phyloP scores from a whole-genome alignment of 2,329 filamentous ascomycete genomes.

The Chaetomium strumarium region DNA sequence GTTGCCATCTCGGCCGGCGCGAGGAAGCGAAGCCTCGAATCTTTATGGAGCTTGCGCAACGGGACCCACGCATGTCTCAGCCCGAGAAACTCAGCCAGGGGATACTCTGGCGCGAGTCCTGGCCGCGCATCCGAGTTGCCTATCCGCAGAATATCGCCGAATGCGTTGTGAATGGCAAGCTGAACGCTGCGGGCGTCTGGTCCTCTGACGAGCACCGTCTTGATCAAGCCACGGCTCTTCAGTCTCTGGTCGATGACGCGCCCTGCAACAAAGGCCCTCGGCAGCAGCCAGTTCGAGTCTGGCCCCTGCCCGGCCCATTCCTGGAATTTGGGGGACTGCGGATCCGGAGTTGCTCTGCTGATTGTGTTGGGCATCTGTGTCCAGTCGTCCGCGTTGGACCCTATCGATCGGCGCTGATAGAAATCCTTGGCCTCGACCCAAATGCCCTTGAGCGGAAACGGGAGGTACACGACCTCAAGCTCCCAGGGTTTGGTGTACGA shows the following conservation, averaged over 20 bases:
- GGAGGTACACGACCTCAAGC: conserved; percentile 69
- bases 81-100: conserved; percentile 47
- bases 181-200: conserved; percentile 64
- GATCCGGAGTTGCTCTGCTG: conserved; percentile 39
- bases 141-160: conserved; percentile 49
- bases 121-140: conserved; percentile 24
- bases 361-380: conserved; percentile 47
- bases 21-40: conserved; percentile 65
- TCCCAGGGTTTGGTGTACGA: conserved; percentile 61
- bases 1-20: conserved; percentile 67
- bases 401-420: conserved; percentile 30
- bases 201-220: conserved; percentile 54
- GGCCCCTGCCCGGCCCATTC: conserved; percentile 43
- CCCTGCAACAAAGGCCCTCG: conserved; percentile 60
- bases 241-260: conserved; percentile 63
- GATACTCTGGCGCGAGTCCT: conserved; percentile 27
- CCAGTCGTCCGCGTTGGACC: conserved; percentile 44
- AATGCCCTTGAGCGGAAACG: conserved; percentile 55
- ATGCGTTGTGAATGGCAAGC: conserved; percentile 55
- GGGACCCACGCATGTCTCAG: conserved; percentile 67
- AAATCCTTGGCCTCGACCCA: conserved; percentile 50
- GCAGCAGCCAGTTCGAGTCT: conserved; percentile 57
- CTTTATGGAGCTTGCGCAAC: conserved; percentile 68
- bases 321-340: conserved; percentile 42
- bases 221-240: conserved; percentile 66